phyloP scores from a whole-genome alignment of 768 basidiomycete species.

The Boletus tylopilopsis region DNA sequence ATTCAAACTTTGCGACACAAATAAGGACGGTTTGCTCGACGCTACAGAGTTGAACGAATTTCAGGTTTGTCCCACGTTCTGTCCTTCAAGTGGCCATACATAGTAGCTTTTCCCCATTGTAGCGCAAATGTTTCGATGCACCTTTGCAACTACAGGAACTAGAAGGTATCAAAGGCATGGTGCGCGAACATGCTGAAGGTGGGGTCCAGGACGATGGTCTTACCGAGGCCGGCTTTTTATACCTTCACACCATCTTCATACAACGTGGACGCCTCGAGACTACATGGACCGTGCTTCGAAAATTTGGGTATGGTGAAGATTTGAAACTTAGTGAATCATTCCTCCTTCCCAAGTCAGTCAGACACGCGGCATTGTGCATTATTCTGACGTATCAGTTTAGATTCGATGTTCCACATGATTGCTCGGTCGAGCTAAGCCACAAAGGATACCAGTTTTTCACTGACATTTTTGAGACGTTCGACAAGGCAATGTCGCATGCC shows the following conservation, averaged over 20 bases:
- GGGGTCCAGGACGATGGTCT: slow-evolving; percentile 77
- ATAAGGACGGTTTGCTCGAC: slow-evolving; percentile 92
- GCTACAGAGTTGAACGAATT: slow-evolving; percentile 93
- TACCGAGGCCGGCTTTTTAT: slow-evolving; percentile 91
- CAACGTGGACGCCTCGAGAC: slow-evolving; percentile 94
- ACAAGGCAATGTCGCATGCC: slow-evolving; percentile 55
- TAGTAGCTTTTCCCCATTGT: background rate
- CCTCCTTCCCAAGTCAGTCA: slow-evolving; percentile 78
- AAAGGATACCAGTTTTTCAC: slow-evolving; percentile 96
- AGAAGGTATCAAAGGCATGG: slow-evolving; percentile 94
- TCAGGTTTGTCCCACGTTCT: slow-evolving; percentile 52
- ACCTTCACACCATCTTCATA: slow-evolving; percentile 95
- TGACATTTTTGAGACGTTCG: slow-evolving; percentile 92
- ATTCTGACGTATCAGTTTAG: slow-evolving; percentile 38
- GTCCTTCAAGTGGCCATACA: background rate
- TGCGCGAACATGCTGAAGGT: slow-evolving; percentile 71
- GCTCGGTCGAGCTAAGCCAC: slow-evolving; percentile 93
- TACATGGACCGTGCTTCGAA: slow-evolving; percentile 94
- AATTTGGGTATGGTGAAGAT: slow-evolving; percentile 96
- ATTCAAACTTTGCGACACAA: slow-evolving; percentile 93
- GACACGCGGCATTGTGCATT: background rate
- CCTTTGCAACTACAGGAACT: slow-evolving; percentile 91
- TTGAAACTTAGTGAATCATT: slow-evolving; percentile 85
- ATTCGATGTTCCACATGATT: slow-evolving; percentile 91
- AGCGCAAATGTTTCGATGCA: slow-evolving; percentile 95